Evolutionary conservation across 305 asterid species (phyloP).

Genomic region (Solanum chacoense): DNA sequence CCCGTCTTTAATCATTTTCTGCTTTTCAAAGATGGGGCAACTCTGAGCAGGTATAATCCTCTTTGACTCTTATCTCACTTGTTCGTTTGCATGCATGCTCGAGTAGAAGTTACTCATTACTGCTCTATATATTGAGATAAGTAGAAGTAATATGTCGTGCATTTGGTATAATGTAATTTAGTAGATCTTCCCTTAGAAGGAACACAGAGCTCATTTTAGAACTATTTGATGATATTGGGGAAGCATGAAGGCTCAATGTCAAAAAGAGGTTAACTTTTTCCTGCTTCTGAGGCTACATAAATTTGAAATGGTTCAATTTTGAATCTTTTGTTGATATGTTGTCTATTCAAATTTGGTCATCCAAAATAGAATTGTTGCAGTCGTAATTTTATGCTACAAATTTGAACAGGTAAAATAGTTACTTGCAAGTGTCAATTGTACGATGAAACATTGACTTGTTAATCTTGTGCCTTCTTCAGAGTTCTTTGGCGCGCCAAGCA

Average conservation of each 20-base stretch:
- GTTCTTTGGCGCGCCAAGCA: slow-evolving; percentile 61
- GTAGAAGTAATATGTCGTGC: background rate
- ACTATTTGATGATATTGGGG: background rate
- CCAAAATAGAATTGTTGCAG: background rate
- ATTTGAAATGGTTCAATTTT: background rate
- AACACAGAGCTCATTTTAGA: background rate
- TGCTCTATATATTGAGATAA: background rate
- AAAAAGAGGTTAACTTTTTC: background rate
- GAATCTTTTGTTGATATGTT: background rate
- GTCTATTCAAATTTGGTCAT: background rate
- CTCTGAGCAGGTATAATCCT: slow-evolving; percentile 59
- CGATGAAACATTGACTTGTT: background rate
- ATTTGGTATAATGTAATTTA: background rate
- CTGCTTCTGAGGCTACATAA: background rate
- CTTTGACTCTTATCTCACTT: background rate
- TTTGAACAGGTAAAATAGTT: background rate
- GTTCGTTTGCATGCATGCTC: background rate
- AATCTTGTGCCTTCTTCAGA: slow-evolving; percentile 25
- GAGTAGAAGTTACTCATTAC: background rate
- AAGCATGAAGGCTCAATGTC: background rate
- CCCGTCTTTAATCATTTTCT: slow-evolving; percentile 81
- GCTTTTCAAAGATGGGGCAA: slow-evolving; percentile 96
- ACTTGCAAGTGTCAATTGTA: background rate
- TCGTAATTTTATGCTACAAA: background rate
- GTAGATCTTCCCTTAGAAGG: background rate